Evolutionary conservation across 495 filamentous ascomycete species (phyloP).

Genomic region (Rostrohypoxylon terebratum): DNA sequence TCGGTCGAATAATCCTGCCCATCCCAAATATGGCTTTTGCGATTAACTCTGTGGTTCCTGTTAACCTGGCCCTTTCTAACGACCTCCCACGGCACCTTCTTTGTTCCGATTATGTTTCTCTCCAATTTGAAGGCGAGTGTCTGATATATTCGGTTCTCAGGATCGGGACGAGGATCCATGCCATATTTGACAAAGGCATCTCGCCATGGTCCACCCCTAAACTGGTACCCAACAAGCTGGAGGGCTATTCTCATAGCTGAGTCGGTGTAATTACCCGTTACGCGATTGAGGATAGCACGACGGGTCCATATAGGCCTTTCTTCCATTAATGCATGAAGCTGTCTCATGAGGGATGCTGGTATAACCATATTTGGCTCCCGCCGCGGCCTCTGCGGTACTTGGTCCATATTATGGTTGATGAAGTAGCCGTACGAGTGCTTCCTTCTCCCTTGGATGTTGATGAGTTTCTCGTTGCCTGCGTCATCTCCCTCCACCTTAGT

Average conservation of each 20-base stretch:
- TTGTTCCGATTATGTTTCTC: constrained; percentile 56
- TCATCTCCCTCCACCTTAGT: constrained; percentile 56
- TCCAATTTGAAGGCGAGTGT: constrained; percentile 80
- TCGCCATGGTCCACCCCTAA: constrained; percentile 89
- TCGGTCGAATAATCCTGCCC: constrained; percentile 74
- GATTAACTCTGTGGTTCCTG: constrained; percentile 47
- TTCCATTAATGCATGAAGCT: constrained; percentile 70
- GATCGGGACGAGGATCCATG: constrained; percentile 81
- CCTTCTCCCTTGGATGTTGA: constrained; percentile 51
- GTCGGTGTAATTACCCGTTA: constrained; percentile 60
- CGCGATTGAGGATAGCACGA: constrained; percentile 76
- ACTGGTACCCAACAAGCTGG: constrained; percentile 87
- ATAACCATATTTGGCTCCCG: constrained; percentile 61
- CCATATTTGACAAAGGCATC: constrained; percentile 87
- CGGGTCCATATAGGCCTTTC: constrained; percentile 88
- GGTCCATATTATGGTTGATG: constrained; percentile 66
- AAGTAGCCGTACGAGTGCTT: constrained; percentile 70
- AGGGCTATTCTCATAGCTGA: constrained; percentile 70
- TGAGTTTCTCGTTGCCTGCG: constrained; percentile 31
- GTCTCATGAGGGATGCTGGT: constrained; percentile 65
- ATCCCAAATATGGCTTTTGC: constrained; percentile 80
- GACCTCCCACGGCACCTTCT: constrained; percentile 61
- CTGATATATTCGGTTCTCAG: constrained; percentile 83
- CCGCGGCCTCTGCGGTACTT: constrained; percentile 53
- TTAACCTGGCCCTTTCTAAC: constrained; percentile 49